These are phyloP conservation scores for Fusarium gaditjirri DNA, from an alignment of 2,329 filamentous ascomycete species.

Conservation along the genomic window DNA sequence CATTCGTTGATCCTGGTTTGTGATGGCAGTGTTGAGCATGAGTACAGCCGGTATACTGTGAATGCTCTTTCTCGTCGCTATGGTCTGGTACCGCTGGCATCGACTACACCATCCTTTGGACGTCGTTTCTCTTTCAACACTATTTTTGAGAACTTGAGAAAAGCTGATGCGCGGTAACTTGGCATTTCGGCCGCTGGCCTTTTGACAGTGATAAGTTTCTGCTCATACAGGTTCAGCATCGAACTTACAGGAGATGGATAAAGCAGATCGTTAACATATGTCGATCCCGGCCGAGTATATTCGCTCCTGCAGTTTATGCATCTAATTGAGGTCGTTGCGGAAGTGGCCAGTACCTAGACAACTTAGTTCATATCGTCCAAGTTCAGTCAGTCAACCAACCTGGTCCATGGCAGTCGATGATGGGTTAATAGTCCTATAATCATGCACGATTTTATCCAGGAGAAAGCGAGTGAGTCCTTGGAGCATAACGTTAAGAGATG, in stretches of 20 bases:
- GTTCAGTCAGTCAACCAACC: slow-evolving; percentile 48
- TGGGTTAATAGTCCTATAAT: slow-evolving; percentile 76
- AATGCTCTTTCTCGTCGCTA: slow-evolving; percentile 86
- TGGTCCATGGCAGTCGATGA: slow-evolving; percentile 76
- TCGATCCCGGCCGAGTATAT: slow-evolving; percentile 80
- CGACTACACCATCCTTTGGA: slow-evolving; percentile 93
- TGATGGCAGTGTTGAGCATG: slow-evolving; percentile 85
- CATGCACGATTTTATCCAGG: slow-evolving; percentile 80
- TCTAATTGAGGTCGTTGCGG: slow-evolving; percentile 77
- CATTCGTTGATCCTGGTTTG: slow-evolving; percentile 76
- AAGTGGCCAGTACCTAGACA: slow-evolving; percentile 70
- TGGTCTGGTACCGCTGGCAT: slow-evolving; percentile 89
- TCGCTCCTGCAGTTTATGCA: slow-evolving; percentile 91
- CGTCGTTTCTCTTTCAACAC: slow-evolving; percentile 88
- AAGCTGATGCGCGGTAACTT: slow-evolving; percentile 73
- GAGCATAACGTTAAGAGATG: slow-evolving; percentile 81
- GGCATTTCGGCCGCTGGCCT: slow-evolving; percentile 59
- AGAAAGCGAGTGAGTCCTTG: slow-evolving; percentile 89
- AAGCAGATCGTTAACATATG: slow-evolving; percentile 85
- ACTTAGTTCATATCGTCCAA: neutral
- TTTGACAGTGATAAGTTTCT: slow-evolving; percentile 48
- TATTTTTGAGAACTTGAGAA: slow-evolving; percentile 90
- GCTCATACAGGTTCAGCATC: neutral
- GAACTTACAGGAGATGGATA: slow-evolving; percentile 68
- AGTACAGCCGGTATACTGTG: slow-evolving; percentile 85